Conservation (phyloP, 2,329 filamentous ascomycete genomes). For the Phaeosphaeriaceae sp. region DNA sequence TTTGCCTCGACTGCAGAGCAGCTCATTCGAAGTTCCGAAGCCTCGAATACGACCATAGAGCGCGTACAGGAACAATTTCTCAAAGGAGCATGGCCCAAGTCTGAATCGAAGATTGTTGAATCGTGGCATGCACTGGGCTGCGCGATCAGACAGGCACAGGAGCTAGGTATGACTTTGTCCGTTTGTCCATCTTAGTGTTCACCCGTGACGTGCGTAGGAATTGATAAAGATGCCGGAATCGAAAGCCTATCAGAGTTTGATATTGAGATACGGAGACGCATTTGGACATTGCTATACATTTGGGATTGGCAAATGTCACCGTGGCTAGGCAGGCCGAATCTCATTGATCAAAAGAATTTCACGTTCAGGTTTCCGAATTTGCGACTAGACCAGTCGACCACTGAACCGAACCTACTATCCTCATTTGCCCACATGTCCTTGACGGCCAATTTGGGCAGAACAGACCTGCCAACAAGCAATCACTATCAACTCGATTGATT, state of each 20-base stretch:
- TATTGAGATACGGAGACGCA: constrained; percentile 54
- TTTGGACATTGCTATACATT: constrained; percentile 56
- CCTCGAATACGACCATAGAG: constrained; percentile 53
- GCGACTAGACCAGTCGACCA: constrained; percentile 45
- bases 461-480: no score
- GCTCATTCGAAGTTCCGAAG: constrained; percentile 51
- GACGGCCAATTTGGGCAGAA: constrained; percentile 48
- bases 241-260: constrained; percentile 54
- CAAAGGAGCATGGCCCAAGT: constrained; percentile 56
- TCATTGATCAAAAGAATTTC: constrained; percentile 52
- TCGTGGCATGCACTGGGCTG: constrained; percentile 56
- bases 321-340: constrained; percentile 52
- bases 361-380: constrained; percentile 51
- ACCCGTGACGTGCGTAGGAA: constrained; percentile 25
- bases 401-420: constrained; percentile 48
- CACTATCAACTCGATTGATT: no score
- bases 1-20: constrained; percentile 53
- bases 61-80: constrained; percentile 60
- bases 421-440: constrained; percentile 54
- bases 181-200: not conserved
- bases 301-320: constrained; percentile 59
- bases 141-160: constrained; percentile 57
- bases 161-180: constrained; percentile 48
- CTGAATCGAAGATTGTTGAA: constrained; percentile 55
- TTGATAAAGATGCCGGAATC: constrained; percentile 49